phyloP scores from a whole-genome alignment of 108 stramenopile genomes.

The Asterionellopsis glacialis region DNA sequence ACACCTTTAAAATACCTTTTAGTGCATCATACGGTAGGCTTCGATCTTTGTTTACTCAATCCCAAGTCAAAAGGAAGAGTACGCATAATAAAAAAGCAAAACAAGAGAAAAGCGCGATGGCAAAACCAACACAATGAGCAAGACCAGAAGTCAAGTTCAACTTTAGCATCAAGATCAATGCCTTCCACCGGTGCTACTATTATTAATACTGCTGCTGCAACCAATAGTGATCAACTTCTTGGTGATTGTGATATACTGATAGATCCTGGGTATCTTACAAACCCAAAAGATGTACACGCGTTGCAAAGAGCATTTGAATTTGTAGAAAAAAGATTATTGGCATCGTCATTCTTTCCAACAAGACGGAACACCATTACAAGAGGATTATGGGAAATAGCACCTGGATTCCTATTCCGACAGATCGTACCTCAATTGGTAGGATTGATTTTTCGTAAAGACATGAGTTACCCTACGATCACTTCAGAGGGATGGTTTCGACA shows the following conservation, averaged over 20 bases:
- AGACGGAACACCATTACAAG: too few species aligned
- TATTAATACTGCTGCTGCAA: background rate
- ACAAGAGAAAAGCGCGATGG: background rate
- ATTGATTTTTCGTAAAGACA: constrained; percentile 1
- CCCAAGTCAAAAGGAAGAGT: constrained; percentile 23
- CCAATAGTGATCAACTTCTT: constrained; percentile 16
- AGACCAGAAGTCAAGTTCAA: too few species aligned
- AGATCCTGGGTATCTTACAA: constrained; percentile 49
- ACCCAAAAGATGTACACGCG: constrained; percentile 37
- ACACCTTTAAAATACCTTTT: constrained; percentile 23
- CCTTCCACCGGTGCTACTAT: too few species aligned
- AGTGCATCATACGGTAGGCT: constrained; percentile 7
- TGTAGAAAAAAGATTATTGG: too few species aligned
- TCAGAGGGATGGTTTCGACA: constrained; percentile 17
- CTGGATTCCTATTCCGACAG: too few species aligned
- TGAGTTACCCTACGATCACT: background rate
- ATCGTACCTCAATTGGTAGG: too few species aligned
- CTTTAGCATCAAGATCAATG: too few species aligned
- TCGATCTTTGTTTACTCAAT: constrained; percentile 29
- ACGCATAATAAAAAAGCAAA: constrained; percentile 9
- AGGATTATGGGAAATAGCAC: too few species aligned
- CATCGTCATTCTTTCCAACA: too few species aligned
- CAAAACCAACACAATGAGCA: too few species aligned
- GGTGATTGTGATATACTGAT: constrained; percentile 35
- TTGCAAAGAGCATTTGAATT: constrained; percentile 29